These are phyloP conservation scores for Pseudozyma sp. DNA, from an alignment of 1,284 basidiomycete genomes.

Conservation along the genomic window DNA sequence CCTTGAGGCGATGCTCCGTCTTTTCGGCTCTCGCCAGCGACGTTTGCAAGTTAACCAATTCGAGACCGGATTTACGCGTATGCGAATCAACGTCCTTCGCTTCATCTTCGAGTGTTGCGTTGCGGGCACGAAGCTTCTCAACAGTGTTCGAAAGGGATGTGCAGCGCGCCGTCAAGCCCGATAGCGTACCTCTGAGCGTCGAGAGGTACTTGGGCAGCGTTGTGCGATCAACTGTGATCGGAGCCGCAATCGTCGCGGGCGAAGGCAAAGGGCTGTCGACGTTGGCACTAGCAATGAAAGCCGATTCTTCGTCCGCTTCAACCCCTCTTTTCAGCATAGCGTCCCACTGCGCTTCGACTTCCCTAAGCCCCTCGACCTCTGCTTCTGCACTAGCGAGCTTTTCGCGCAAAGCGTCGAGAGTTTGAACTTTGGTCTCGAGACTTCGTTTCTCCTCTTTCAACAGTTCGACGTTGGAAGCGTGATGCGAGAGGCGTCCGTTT, in stretches of 20 bases:
- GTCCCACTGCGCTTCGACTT: slow-evolving; percentile 44
- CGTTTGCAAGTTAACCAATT: slow-evolving; percentile 60
- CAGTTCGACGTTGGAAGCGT: slow-evolving; percentile 49
- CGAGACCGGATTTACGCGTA: slow-evolving; percentile 51
- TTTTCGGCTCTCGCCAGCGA: slow-evolving; percentile 20
- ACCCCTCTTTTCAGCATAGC: slow-evolving; percentile 18
- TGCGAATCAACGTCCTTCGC: slow-evolving; percentile 48
- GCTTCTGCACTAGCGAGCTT: slow-evolving; percentile 51
- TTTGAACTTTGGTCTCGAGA: slow-evolving; percentile 54
- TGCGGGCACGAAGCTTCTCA: slow-evolving; percentile 45
- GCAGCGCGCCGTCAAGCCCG: slow-evolving; percentile 47
- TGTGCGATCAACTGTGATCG: slow-evolving; percentile 26
- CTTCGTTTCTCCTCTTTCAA: slow-evolving; percentile 62
- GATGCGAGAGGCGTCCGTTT: slow-evolving; percentile 42
- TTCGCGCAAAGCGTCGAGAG: slow-evolving; percentile 46
- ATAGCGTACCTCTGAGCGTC: slow-evolving; percentile 44
- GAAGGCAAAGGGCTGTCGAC: slow-evolving; percentile 6
- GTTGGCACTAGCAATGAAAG: slow-evolving; percentile 48
- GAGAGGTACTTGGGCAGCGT: slow-evolving; percentile 54
- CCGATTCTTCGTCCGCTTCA: slow-evolving; percentile 23
- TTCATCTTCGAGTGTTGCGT: slow-evolving; percentile 39
- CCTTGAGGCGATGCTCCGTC: slow-evolving; percentile 20
- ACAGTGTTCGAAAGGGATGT: slow-evolving; percentile 28
- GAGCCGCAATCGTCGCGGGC: slow-evolving; percentile 12
- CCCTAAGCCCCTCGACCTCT: slow-evolving; percentile 54